Evolutionary conservation across 2,329 filamentous ascomycete genomes (phyloP).

Genomic region (Podosphaera xanthii): DNA sequence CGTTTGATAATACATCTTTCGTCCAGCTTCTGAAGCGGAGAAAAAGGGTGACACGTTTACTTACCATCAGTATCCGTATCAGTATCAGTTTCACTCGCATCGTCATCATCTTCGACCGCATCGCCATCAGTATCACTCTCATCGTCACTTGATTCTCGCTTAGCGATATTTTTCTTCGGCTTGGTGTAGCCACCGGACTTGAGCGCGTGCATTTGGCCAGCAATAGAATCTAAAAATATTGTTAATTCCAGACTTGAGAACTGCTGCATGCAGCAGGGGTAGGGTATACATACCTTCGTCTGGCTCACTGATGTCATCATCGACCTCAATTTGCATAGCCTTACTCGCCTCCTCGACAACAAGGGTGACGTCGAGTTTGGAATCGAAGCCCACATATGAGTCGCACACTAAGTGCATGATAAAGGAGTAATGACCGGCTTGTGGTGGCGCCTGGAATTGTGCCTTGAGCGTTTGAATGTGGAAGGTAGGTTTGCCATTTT

Average conservation of each 20-base stretch:
- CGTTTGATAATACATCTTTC: neutral
- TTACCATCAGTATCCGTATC: conserved; percentile 36
- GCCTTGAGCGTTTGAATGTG: conserved; percentile 92
- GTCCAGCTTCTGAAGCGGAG: neutral
- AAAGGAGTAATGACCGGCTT: conserved; percentile 83
- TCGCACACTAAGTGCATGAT: conserved; percentile 86
- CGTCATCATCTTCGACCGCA: conserved; percentile 27
- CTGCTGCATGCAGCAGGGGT: no score
- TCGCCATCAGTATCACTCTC: conserved; percentile 60
- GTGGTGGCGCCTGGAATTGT: conserved; percentile 84
- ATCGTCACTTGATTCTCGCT: conserved; percentile 39
- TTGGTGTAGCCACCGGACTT: conserved; percentile 38
- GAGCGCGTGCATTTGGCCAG: conserved; percentile 72
- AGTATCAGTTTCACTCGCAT: conserved; percentile 47
- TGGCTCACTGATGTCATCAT: conserved; percentile 93
- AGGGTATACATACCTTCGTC: conserved; percentile 58
- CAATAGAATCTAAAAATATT: conserved; percentile 48
- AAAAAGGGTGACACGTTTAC: conserved; percentile 5
- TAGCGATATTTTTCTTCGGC: conserved; percentile 29
- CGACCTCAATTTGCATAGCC: conserved; percentile 54
- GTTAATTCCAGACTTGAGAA: conserved; percentile 1
- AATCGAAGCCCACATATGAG: conserved; percentile 85
- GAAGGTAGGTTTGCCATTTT: conserved; percentile 68
- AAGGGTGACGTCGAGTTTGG: conserved; percentile 73
- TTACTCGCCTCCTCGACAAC: conserved; percentile 76